A percentile compares a stretch with the other conserved stretches of the same genome.
phyloP scores from a whole-genome alignment of 1,139 yeast genomes.

The Starmera stellimalicola region DNA sequence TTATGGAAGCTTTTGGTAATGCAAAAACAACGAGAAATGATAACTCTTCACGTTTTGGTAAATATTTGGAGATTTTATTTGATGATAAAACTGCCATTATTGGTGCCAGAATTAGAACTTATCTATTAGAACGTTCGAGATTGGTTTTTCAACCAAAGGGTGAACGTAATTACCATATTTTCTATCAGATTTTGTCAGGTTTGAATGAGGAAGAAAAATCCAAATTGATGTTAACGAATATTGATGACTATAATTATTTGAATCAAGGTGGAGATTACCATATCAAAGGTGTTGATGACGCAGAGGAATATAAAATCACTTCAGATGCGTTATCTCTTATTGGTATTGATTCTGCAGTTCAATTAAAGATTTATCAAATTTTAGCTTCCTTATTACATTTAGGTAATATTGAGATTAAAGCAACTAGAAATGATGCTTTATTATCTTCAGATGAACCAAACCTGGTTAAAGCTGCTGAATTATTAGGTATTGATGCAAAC shows the following conservation, averaged over 20 bases:
- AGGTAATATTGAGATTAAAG: constrained; percentile 85
- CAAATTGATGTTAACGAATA: constrained; percentile 48
- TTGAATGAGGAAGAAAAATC: constrained; percentile 50
- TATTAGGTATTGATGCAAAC: constrained; percentile 71
- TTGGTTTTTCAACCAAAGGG: constrained; percentile 83
- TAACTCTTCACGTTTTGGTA: constrained; percentile 95
- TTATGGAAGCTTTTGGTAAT: constrained; percentile 98
- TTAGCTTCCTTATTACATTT: constrained; percentile 87
- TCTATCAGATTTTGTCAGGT: constrained; percentile 85
- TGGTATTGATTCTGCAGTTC: constrained; percentile 57
- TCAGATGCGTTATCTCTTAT: constrained; percentile 68
- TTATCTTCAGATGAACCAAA: constrained; percentile 82
- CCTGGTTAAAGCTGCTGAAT: constrained; percentile 72
- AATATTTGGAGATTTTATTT: constrained; percentile 85
- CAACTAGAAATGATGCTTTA: constrained; percentile 78
- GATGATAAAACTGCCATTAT: constrained; percentile 66
- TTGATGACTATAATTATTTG: constrained; percentile 69
- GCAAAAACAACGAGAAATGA: constrained; percentile 97
- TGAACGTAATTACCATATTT: constrained; percentile 93
- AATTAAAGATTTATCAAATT: constrained; percentile 62
- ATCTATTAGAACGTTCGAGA: constrained; percentile 86
- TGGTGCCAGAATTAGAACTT: constrained; percentile 92
- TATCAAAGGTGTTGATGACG: constrained; percentile 78
- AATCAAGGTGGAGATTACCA: constrained; percentile 75
- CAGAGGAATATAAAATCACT: constrained; percentile 65